Conservation (phyloP, 148 eudicot species). For the Silene latifolia region DNA sequence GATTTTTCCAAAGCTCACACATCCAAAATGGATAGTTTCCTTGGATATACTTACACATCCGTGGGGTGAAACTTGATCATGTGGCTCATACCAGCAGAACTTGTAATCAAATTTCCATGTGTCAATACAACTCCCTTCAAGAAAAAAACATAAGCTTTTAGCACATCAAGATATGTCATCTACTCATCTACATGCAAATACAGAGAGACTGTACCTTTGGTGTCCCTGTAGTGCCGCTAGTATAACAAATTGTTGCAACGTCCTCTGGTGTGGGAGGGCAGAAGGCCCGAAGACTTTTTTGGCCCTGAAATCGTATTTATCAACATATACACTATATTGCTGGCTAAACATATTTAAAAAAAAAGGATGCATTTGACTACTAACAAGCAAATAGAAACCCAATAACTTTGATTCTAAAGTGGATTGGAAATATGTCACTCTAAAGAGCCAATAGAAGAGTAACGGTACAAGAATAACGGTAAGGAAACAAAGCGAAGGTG, state of each 20-base stretch:
- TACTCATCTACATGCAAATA: background rate
- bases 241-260: conserved; percentile 85
- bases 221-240: conserved; percentile 96
- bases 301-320: conserved; percentile 47
- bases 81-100: conserved; percentile 58
- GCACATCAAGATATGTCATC: background rate
- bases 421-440: background rate
- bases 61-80: conserved; percentile 43
- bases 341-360: background rate
- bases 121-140: conserved; percentile 79
- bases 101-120: conserved; percentile 79
- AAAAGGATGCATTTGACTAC: background rate
- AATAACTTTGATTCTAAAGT: background rate
- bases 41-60: conserved; percentile 57
- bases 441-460: background rate
- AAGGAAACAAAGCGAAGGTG: too few relatives aligned
- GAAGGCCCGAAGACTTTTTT: conserved; percentile 53
- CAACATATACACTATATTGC: conserved; percentile 2
- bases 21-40: background rate
- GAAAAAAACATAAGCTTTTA: conserved; percentile 12
- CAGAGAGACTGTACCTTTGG: conserved; percentile 62
- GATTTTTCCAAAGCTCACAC: background rate
- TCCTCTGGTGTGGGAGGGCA: conserved; percentile 78
- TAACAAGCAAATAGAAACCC: background rate
- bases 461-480: too few relatives aligned